Evolutionary conservation across 176 grass and related monocot genomes (phyloP).

Genomic region (Musa schizocarpa): DNA sequence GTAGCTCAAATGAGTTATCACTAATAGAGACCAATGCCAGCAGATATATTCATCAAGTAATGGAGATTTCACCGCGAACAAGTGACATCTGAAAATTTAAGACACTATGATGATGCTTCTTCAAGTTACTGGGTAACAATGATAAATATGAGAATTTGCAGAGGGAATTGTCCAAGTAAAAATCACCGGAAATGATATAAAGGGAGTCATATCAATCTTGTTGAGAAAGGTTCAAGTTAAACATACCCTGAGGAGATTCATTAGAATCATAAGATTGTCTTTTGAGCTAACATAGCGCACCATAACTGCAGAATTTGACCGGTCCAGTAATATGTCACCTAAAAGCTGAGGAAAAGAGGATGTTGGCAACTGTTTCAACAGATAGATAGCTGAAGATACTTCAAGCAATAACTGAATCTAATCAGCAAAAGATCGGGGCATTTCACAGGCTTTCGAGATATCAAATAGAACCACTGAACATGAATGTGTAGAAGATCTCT

Average conservation of each 20-base stretch:
- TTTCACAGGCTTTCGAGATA: neutral
- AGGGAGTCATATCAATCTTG: neutral
- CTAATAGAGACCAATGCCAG: no score
- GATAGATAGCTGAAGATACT: neutral
- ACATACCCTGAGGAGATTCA: constrained; percentile 65
- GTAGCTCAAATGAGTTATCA: no score
- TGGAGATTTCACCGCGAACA: no score
- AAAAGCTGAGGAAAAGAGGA: constrained; percentile 39
- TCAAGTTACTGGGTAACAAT: no score
- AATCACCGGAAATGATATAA: no score
- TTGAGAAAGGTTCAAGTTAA: neutral
- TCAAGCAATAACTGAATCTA: neutral
- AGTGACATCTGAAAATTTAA: no score
- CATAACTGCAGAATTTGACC: constrained; percentile 38
- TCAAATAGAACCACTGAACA: neutral
- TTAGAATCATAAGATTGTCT: constrained; percentile 45
- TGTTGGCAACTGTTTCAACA: neutral
- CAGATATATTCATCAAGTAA: no score
- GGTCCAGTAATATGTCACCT: constrained; percentile 52
- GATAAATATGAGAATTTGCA: no score
- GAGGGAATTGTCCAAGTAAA: no score
- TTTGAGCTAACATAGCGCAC: constrained; percentile 43
- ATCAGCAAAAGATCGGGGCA: neutral
- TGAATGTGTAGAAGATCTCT: neutral
- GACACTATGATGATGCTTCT: no score